Conservation (phyloP, 345 rosid genomes). For the Reutealis trisperma region DNA sequence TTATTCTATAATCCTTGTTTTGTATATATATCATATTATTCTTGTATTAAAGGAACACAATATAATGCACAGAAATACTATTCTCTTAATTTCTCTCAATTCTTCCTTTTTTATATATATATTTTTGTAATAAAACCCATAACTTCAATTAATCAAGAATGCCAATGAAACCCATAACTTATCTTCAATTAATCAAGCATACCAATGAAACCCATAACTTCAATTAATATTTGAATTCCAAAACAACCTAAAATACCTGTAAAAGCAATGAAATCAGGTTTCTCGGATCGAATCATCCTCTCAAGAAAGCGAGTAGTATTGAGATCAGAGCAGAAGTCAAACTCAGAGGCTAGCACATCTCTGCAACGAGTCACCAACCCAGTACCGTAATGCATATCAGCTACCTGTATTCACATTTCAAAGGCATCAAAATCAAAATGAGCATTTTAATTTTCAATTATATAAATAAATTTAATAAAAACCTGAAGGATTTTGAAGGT, state of each 20-base stretch:
- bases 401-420: constrained; percentile 47
- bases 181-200: background rate
- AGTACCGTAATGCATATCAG: constrained; percentile 90
- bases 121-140: background rate
- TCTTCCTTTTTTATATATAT: no score
- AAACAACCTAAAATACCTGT: constrained; percentile 45
- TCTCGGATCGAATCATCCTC: constrained; percentile 68
- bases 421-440: background rate
- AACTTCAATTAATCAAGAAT: background rate
- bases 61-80: no score
- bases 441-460: background rate
- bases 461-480: background rate
- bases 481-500: constrained; percentile 98
- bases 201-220: background rate
- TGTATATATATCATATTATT: no score
- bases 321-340: constrained; percentile 71
- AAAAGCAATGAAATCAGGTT: constrained; percentile 81
- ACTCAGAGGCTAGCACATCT: constrained; percentile 63
- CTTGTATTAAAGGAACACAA: no score
- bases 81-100: background rate
- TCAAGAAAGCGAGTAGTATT: constrained; percentile 74
- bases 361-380: constrained; percentile 71
- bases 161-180: background rate
- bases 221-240: background rate
- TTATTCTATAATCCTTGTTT: no score